Conservation (phyloP, 768 basidiomycete genomes). For the Tylopilus intermedius region DNA sequence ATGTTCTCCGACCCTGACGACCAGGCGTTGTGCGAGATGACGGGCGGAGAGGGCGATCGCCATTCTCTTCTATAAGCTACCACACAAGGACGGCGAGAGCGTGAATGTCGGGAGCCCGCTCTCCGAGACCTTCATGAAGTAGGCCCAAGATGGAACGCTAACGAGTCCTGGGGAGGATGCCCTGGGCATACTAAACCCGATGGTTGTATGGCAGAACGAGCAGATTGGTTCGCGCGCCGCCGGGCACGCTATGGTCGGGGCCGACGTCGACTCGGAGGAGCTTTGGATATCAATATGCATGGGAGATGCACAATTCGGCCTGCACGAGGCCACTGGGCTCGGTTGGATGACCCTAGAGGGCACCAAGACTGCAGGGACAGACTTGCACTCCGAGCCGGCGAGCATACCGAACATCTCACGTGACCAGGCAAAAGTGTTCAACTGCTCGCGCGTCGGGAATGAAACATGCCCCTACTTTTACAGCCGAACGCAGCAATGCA, state of each 20-base stretch:
- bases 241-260: conserved; percentile 94
- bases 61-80: conserved; percentile 82
- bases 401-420: conserved; percentile 87
- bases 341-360: conserved; percentile 99
- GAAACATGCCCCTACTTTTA: conserved; percentile 82
- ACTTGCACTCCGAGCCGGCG: conserved; percentile 95
- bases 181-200: conserved; percentile 82
- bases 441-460: conserved; percentile 97
- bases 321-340: conserved; percentile 93
- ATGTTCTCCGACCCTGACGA: conserved; percentile 64
- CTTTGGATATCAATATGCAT: conserved; percentile 98
- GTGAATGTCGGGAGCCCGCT: conserved; percentile 95
- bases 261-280: conserved; percentile 98
- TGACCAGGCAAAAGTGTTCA: conserved; percentile 97
- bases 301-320: conserved; percentile 96
- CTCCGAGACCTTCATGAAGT: conserved; percentile 83
- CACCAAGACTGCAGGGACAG: conserved; percentile 90
- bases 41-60: conserved; percentile 31
- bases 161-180: conserved; percentile 80
- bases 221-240: conserved; percentile 77
- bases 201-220: conserved; percentile 78
- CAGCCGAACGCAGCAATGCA: conserved; percentile 81
- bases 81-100: conserved; percentile 91
- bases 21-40: conserved; percentile 46
- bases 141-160: conserved; percentile 80